Evolutionary conservation across 768 basidiomycete species (phyloP).

Genomic region (Hericium rajendrae): DNA sequence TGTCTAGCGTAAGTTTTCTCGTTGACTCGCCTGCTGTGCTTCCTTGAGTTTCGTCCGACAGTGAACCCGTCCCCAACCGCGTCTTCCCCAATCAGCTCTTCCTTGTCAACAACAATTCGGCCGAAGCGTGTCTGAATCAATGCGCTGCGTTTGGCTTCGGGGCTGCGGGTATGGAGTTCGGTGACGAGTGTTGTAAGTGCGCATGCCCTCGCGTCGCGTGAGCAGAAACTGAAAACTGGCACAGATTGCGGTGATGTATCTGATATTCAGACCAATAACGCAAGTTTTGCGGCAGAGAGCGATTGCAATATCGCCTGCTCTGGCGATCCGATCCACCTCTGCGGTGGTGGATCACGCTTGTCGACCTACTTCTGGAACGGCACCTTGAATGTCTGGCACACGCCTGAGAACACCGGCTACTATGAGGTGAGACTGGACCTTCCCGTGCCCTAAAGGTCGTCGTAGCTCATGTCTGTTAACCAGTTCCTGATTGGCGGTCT

Average conservation of each 20-base stretch:
- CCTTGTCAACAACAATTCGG: slow-evolving; percentile 53
- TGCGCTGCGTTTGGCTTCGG: slow-evolving; percentile 67
- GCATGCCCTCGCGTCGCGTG: not conserved
- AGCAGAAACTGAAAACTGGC: not conserved
- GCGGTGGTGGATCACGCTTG: slow-evolving; percentile 49
- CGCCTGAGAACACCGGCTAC: slow-evolving; percentile 50
- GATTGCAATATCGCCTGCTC: slow-evolving; percentile 47
- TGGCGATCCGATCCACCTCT: slow-evolving; percentile 60
- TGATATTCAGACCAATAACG: slow-evolving; percentile 36
- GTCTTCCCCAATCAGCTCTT: slow-evolving; percentile 55
- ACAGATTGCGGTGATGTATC: slow-evolving; percentile 62
- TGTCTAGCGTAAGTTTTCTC: slow-evolving; percentile 45
- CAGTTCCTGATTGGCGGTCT: slow-evolving; percentile 47
- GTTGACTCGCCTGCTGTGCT: not conserved
- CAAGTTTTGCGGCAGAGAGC: slow-evolving; percentile 22
- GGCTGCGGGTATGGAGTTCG: slow-evolving; percentile 61
- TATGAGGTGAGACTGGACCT: slow-evolving; percentile 50
- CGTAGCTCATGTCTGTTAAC: not conserved
- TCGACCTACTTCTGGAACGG: slow-evolving; percentile 26
- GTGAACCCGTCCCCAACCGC: slow-evolving; percentile 37
- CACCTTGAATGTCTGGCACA: slow-evolving; percentile 50
- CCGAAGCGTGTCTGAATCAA: slow-evolving; percentile 52
- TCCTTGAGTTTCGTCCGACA: slow-evolving; percentile 14
- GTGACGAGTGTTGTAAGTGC: slow-evolving; percentile 61
- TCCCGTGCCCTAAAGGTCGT: no score